Conservation (phyloP, 768 basidiomycete genomes). For the Roridomyces roridus region DNA sequence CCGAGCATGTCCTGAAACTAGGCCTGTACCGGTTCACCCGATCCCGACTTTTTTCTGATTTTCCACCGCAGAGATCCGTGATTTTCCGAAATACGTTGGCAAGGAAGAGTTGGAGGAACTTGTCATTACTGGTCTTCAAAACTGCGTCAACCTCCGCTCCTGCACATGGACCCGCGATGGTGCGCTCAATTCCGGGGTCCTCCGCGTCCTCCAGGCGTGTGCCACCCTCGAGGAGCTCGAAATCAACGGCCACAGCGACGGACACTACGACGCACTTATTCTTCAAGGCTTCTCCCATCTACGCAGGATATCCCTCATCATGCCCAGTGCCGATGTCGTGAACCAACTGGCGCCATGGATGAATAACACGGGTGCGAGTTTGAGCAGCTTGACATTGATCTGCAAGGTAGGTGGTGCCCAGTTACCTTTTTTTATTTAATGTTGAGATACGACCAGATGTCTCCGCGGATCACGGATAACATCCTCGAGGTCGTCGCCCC, state of each 20-base stretch:
- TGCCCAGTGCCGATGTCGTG: constrained; percentile 69
- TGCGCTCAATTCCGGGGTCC: constrained; percentile 64
- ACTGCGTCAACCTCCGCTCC: constrained; percentile 64
- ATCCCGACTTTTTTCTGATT: background rate
- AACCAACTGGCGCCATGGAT: constrained; percentile 59
- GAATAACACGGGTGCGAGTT: constrained; percentile 43
- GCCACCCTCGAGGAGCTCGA: constrained; percentile 60
- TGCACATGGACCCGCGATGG: constrained; percentile 87
- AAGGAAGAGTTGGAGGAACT: constrained; percentile 39
- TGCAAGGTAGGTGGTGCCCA: constrained; percentile 66
- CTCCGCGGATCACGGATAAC: constrained; percentile 62
- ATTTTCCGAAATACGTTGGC: constrained; percentile 65
- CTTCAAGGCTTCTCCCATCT: constrained; percentile 59
- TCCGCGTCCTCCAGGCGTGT: constrained; percentile 55
- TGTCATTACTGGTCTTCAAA: constrained; percentile 58
- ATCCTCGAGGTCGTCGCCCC: constrained; percentile 58
- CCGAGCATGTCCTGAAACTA: constrained; percentile 59
- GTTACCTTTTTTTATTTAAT: background rate
- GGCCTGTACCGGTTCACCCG: constrained; percentile 45
- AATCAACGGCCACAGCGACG: constrained; percentile 70
- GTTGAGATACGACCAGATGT: constrained; percentile 45
- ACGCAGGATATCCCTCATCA: constrained; percentile 68
- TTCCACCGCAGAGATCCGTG: constrained; percentile 62
- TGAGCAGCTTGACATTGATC: constrained; percentile 67
- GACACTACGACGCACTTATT: constrained; percentile 59